These are phyloP conservation scores for Huntiella decipiens DNA, from an alignment of 2,329 filamentous ascomycete species.

Conservation along the genomic window DNA sequence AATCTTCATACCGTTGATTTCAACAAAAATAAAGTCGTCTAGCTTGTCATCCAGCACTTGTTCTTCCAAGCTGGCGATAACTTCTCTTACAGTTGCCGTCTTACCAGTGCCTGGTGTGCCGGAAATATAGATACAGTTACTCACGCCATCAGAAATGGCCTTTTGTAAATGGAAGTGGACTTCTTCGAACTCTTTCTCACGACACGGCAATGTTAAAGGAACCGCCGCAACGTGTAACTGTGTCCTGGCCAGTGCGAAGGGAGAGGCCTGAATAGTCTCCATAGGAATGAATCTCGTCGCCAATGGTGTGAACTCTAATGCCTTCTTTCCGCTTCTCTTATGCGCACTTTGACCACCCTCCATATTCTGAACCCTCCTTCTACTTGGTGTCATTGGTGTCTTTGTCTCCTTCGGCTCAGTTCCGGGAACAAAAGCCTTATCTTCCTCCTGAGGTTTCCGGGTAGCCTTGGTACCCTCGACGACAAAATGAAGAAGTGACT, in stretches of 20 bases:
- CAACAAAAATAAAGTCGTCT: slow-evolving; percentile 96
- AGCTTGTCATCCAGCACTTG: slow-evolving; percentile 77
- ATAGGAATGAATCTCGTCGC: slow-evolving; percentile 71
- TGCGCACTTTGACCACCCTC: slow-evolving; percentile 2
- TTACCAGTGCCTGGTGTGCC: slow-evolving; percentile 97
- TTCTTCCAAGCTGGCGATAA: slow-evolving; percentile 74
- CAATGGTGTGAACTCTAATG: slow-evolving; percentile 88
- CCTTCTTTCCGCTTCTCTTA: slow-evolving; percentile 29
- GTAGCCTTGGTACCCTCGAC: slow-evolving; percentile 55
- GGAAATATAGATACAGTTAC: slow-evolving; percentile 96
- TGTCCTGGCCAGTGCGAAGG: slow-evolving; percentile 77
- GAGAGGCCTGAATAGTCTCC: slow-evolving; percentile 55
- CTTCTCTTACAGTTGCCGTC: slow-evolving; percentile 90
- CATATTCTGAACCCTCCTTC: slow-evolving; percentile 3
- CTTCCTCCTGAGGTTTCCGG: slow-evolving; percentile 16
- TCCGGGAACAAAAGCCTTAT: background rate
- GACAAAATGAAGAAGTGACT: slow-evolving; percentile 45
- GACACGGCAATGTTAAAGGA: slow-evolving; percentile 71
- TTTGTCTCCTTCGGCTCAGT: background rate
- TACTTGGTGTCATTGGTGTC: slow-evolving; percentile 6
- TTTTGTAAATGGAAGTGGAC: slow-evolving; percentile 90
- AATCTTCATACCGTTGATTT: slow-evolving; percentile 99
- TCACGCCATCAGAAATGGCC: slow-evolving; percentile 81
- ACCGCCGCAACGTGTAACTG: slow-evolving; percentile 88
- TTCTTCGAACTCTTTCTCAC: slow-evolving; percentile 75